Conservation (phyloP, 2,329 filamentous ascomycete species). For the Allantophomopsis lycopodina region DNA sequence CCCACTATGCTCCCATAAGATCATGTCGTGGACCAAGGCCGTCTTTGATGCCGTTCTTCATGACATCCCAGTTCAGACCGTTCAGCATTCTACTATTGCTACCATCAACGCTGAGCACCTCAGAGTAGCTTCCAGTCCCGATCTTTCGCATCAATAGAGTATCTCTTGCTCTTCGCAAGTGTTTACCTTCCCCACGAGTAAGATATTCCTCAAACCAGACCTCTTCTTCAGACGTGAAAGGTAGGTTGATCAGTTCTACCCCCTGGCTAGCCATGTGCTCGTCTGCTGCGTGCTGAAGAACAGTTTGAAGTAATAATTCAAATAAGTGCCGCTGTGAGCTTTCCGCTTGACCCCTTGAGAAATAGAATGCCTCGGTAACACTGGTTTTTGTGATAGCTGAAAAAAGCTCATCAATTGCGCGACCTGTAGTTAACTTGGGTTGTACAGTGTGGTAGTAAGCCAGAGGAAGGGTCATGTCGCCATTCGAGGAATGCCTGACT, state of each 20-base stretch:
- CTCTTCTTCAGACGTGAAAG: constrained; percentile 59
- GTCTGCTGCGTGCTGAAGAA: constrained; percentile 28
- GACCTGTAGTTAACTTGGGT: constrained; percentile 52
- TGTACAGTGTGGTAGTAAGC: constrained; percentile 69
- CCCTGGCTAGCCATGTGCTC: constrained; percentile 37
- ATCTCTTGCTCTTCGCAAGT: constrained; percentile 52
- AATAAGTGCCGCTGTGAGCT: constrained; percentile 50
- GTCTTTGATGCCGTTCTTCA: constrained; percentile 13
- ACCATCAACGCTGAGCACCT: constrained; percentile 29
- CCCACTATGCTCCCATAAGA: constrained; percentile 11
- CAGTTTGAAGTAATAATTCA: constrained; percentile 46
- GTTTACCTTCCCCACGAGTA: constrained; percentile 47
- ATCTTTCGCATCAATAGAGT: constrained; percentile 63
- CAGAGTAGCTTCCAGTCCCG: constrained; percentile 45
- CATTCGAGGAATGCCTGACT: constrained; percentile 41
- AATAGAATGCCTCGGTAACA: constrained; percentile 61
- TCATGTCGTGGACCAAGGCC: constrained; percentile 15
- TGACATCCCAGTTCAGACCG: constrained; percentile 15
- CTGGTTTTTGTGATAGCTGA: constrained; percentile 52
- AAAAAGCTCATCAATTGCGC: constrained; percentile 54
- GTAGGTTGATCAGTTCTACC: constrained; percentile 58
- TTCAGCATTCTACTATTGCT: constrained; percentile 9
- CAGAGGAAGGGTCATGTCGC: constrained; percentile 52
- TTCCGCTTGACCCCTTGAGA: constrained; percentile 51
- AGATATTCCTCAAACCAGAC: constrained; percentile 61